These are phyloP conservation scores for Spergularia azorica DNA, from an alignment of 179 eudicot genomes.

Conservation along the genomic window DNA sequence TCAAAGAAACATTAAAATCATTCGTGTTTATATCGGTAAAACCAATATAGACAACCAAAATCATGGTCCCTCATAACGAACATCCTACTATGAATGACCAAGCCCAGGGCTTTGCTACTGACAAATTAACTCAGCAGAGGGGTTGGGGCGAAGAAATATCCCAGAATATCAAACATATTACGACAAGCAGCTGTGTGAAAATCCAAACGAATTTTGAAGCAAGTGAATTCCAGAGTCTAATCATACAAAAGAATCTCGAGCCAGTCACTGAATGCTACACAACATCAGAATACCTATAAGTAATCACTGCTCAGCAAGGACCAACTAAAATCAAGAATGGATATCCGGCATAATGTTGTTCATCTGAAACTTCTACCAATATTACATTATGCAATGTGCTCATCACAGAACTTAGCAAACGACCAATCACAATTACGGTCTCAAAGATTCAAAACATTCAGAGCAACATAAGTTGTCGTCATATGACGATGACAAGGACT, in stretches of 20 bases:
- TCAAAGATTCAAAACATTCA: slow-evolving; percentile 2
- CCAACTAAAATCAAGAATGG: background rate
- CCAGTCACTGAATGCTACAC: background rate
- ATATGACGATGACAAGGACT: background rate
- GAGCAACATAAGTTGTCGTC: background rate
- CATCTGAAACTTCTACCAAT: background rate
- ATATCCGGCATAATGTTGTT: background rate
- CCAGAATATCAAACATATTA: background rate
- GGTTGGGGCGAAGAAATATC: background rate
- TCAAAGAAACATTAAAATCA: background rate
- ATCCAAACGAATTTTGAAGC: background rate
- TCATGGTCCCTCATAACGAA: background rate
- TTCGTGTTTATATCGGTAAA: background rate
- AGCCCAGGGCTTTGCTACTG: background rate
- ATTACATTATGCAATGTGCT: background rate
- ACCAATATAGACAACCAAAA: background rate
- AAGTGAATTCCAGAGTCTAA: background rate
- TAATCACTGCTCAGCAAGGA: background rate
- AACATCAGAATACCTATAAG: background rate
- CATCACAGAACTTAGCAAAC: background rate
- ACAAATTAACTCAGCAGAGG: background rate
- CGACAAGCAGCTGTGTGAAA: background rate
- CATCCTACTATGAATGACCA: slow-evolving; percentile 8
- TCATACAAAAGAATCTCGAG: background rate
- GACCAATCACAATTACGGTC: background rate